phyloP scores from a whole-genome alignment of 192 early-diverging fungal species.

The Pilobolus umbonatus region DNA sequence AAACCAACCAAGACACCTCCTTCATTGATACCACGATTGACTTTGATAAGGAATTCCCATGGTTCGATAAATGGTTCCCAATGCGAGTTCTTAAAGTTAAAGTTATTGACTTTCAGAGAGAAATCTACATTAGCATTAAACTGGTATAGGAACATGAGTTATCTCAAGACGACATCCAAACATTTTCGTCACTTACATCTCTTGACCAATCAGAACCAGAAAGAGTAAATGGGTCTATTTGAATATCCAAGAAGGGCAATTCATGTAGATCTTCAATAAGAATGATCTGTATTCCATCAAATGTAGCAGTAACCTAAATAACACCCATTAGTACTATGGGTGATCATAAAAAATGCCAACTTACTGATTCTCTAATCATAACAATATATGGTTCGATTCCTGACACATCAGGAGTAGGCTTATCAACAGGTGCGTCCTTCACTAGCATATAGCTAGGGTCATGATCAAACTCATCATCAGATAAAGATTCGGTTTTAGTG shows the following conservation, averaged over 20 bases:
- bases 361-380: constrained; percentile 32
- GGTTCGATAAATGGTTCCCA: constrained; percentile 89
- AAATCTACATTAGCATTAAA: constrained; percentile 55
- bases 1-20: constrained; percentile 47
- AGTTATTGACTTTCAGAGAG: constrained; percentile 66
- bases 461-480: not conserved
- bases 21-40: constrained; percentile 21
- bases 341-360: not conserved
- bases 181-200: constrained; percentile 31
- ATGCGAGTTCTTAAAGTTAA: constrained; percentile 83
- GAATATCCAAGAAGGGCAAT: constrained; percentile 72
- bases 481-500: not conserved
- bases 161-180: not conserved
- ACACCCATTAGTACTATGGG: not conserved
- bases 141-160: too few relatives aligned
- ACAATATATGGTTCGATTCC: constrained; percentile 30
- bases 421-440: not conserved
- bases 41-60: constrained; percentile 52
- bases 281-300: constrained; percentile 58
- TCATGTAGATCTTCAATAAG: constrained; percentile 83
- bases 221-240: constrained; percentile 61
- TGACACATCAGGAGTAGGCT: not conserved
- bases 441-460: not conserved
- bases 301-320: constrained; percentile 20
- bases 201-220: constrained; percentile 69